Percentiles rank a stretch among this genome's conserved stretches.
These are phyloP conservation scores for Nepenthes mirabilis DNA, from an alignment of 148 eudicot species.

Conservation along the genomic window DNA sequence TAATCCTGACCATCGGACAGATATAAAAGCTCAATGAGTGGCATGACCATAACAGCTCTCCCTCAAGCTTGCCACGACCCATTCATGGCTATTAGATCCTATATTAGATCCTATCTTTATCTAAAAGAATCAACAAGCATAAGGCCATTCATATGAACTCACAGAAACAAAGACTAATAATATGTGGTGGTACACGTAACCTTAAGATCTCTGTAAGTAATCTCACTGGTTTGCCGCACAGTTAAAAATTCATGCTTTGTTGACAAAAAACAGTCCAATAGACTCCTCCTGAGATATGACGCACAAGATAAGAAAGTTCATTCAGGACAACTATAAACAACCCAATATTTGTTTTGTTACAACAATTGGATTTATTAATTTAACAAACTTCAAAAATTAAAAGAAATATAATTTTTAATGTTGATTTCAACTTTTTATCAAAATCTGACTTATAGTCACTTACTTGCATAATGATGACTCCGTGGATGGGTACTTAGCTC, in stretches of 20 bases:
- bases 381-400: not conserved
- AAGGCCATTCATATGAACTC: no score
- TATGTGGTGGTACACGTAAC: conserved; percentile 16
- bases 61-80: no score
- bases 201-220: conserved; percentile 63
- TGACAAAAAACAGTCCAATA: conserved; percentile 64
- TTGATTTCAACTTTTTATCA: not conserved
- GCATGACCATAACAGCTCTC: no score
- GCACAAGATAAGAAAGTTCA: not conserved
- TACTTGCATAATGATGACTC: conserved; percentile 94
- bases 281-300: conserved; percentile 48
- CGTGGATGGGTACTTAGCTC: conserved; percentile 65
- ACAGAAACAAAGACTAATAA: no score
- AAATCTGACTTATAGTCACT: conserved; percentile 2
- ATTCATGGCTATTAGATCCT: no score
- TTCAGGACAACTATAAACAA: not conserved
- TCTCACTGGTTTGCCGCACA: conserved; percentile 8
- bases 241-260: conserved; percentile 18
- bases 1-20: no score
- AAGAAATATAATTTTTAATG: not conserved
- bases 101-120: no score
- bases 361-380: not conserved
- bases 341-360: not conserved
- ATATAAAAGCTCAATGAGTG: no score
- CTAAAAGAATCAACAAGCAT: no score